These are phyloP conservation scores for Lepidium sativum DNA, from an alignment of 345 rosid species.

Conservation along the genomic window DNA sequence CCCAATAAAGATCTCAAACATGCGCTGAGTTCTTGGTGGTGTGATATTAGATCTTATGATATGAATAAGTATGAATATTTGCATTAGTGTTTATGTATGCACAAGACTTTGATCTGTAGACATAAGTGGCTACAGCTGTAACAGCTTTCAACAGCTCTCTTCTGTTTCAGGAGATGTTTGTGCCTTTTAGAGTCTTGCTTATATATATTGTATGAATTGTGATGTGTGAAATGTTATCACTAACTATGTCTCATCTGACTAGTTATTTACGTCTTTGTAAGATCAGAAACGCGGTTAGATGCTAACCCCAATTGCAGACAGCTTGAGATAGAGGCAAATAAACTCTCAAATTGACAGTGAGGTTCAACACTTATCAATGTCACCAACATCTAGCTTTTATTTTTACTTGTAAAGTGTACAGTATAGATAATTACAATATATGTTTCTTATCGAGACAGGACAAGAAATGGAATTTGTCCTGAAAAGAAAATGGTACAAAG, in stretches of 20 bases:
- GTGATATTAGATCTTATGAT: background rate
- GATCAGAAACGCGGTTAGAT: too few species aligned
- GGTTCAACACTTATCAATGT: background rate
- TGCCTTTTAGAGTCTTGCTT: constrained; percentile 9
- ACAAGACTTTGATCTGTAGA: constrained; percentile 12
- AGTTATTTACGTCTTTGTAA: background rate
- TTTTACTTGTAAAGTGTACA: background rate
- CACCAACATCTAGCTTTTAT: constrained; percentile 1
- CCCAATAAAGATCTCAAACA: background rate
- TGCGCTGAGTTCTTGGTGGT: constrained; percentile 1
- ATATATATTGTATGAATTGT: background rate
- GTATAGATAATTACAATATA: background rate
- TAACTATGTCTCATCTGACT: background rate
- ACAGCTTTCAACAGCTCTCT: background rate
- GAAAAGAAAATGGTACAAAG: too few species aligned
- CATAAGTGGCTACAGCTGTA: constrained; percentile 13
- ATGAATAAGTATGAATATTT: background rate
- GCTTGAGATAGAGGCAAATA: background rate
- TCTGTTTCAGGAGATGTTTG: constrained; percentile 1
- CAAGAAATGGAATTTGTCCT: constrained; percentile 3
- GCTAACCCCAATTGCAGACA: background rate
- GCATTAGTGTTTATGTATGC: constrained; percentile 11
- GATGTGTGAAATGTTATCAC: constrained; percentile 4
- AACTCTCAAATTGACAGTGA: background rate
- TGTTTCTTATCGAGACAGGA: constrained; percentile 3